Base-by-base conservation (phyloP, 352 stramenopile genomes). In the Globisporangium splendens region DNA sequence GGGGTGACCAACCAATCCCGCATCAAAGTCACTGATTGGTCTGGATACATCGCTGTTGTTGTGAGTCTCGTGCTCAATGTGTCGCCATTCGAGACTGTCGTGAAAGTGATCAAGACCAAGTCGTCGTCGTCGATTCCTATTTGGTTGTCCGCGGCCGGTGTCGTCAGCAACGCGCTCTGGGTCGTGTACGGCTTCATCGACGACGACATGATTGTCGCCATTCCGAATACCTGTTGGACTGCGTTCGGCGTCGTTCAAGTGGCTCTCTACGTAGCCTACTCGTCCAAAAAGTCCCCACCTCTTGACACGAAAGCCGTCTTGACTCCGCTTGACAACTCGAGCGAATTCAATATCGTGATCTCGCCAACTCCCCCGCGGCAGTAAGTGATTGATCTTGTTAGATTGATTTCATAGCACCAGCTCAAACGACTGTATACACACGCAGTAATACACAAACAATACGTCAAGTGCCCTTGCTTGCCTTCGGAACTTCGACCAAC, bases 151-250 rank as follows among this genome's bases (percentile, higher is more conserved):
- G 17, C 56, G 7, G 69, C 75, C 28, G 79, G 74, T 3, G 66
- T 70, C 10, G 12, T 73, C 54, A 90, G 85, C 69, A 83, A 79
- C 54, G 46, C 54, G 2, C 62, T 88, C 35, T 88, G 80, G 75
- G 54, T 81, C 54, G 24, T 76, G 47, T 83, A 80, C 54, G 75
- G 73, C 11, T 56, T 77, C 18, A 33, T 86, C 15, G 66, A 77
- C 48, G 28, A 74, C 35, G 73, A 90, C 28, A 35, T 70, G 14
- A 68, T 88, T 22, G 63, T 90, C 2, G 35, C 83, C 28, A 66
- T 73, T 8, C 77, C 76, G 10, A 82, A 72, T 14, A 46, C 67
- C 12, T 60, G 73, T 8, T 73, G 70, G 38, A 33, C 77, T 38
- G 42, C 57, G 24, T 56, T 87, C 18, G 75, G 62, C 0, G 50